Conservation (phyloP, 768 basidiomycete genomes). For the Tephrocybe sp. region DNA sequence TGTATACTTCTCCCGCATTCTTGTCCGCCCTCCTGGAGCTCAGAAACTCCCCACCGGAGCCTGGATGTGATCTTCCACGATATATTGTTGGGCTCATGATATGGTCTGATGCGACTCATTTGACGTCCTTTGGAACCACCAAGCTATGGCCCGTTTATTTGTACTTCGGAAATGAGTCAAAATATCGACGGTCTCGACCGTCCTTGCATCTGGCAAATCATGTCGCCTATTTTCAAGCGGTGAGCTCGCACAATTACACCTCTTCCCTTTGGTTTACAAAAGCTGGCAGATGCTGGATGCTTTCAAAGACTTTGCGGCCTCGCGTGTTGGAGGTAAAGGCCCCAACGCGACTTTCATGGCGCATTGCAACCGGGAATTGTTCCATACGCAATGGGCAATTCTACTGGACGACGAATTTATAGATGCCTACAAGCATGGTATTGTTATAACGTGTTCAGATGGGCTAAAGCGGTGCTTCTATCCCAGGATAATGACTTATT, state of each 20-base stretch:
- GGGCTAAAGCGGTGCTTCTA: constrained; percentile 23
- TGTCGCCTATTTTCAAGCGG: constrained; percentile 28
- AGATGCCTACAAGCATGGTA: constrained; percentile 23
- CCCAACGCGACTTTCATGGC: constrained; percentile 3
- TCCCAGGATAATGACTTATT: constrained; percentile 28
- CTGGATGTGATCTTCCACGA: constrained; percentile 8
- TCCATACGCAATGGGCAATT: constrained; percentile 26
- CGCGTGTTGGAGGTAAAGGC: not conserved
- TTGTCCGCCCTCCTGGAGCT: constrained; percentile 7
- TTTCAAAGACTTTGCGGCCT: constrained; percentile 6
- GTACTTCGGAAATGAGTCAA: constrained; percentile 33
- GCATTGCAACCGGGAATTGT: constrained; percentile 25
- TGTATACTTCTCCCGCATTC: constrained; percentile 18
- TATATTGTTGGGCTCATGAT: constrained; percentile 21
- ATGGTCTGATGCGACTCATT: constrained; percentile 30
- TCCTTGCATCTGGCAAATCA: constrained; percentile 21
- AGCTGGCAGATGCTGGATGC: constrained; percentile 4
- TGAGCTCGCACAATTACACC: constrained; percentile 12
- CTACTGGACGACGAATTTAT: constrained; percentile 24
- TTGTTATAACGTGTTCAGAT: constrained; percentile 22
- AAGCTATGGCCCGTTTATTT: constrained; percentile 35
- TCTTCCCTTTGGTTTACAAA: not conserved
- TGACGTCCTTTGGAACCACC: constrained; percentile 28
- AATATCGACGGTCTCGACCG: constrained; percentile 28
- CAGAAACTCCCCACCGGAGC: not conserved